Percentiles rank a stretch among this genome's conserved stretches.
These are phyloP conservation scores for Nannochloropsis salina DNA, from an alignment of 108 stramenopile genomes.

Conservation along the genomic window DNA sequence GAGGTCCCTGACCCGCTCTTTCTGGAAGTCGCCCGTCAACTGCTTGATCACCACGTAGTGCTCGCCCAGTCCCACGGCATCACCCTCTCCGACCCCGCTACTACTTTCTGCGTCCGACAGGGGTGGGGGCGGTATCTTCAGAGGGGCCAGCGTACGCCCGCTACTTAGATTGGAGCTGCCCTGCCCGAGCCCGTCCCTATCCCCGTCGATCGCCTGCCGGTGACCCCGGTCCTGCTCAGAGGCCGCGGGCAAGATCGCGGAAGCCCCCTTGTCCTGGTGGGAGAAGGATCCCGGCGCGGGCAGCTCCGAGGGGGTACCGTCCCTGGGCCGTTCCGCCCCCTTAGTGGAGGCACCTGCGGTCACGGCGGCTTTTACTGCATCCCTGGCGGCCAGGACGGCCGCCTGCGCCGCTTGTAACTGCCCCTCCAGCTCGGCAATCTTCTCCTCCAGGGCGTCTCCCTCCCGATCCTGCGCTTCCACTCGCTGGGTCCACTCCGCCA, in stretches of 20 bases:
- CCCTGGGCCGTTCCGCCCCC: neutral
- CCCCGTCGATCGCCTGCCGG: neutral
- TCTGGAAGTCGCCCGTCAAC: neutral
- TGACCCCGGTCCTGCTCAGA: neutral
- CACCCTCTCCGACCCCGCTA: neutral
- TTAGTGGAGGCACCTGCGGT: neutral
- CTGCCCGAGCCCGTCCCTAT: neutral
- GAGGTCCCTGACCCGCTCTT: neutral
- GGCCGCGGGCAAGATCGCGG: neutral
- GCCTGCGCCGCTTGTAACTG: neutral
- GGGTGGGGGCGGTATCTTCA: neutral
- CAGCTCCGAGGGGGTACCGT: neutral
- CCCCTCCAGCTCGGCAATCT: conserved; percentile 14
- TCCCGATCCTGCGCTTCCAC: neutral
- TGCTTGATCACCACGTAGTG: conserved; percentile 1
- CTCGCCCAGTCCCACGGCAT: neutral
- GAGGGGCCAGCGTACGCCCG: neutral
- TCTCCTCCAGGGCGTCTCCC: neutral
- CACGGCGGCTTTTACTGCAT: neutral
- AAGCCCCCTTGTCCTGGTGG: neutral
- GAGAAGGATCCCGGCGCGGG: neutral
- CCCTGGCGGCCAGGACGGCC: neutral
- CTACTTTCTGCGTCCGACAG: neutral
- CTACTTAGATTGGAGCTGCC: neutral
- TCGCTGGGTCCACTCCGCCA: neutral